Percentiles rank a stretch among this genome's conserved stretches.
Conservation (phyloP, 345 rosid genomes). For the Noccaea caerulescens region DNA sequence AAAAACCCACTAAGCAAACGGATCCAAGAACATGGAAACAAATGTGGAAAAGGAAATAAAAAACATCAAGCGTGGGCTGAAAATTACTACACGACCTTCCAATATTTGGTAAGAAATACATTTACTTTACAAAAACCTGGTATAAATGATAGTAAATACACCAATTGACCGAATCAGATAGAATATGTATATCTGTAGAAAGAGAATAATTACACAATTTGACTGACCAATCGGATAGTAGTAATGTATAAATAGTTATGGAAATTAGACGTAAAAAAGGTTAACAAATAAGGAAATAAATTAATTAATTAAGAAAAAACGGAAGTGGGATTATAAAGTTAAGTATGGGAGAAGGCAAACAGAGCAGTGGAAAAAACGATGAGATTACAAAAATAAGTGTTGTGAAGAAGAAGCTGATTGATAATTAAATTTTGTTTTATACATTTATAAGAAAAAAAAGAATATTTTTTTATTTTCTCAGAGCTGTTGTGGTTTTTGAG, state of each 20-base stretch:
- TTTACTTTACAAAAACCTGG: neutral
- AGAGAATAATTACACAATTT: slow-evolving; percentile 7
- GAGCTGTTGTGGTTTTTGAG: slow-evolving; percentile 44
- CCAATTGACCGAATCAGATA: slow-evolving; percentile 1
- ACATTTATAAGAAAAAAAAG: neutral
- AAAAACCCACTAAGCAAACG: slow-evolving; percentile 38
- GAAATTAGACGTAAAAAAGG: neutral
- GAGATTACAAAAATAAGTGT: slow-evolving; percentile 38
- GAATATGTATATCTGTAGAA: neutral
- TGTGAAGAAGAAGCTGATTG: slow-evolving; percentile 43
- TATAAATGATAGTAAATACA: neutral
- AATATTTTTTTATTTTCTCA: neutral
- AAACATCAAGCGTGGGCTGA: slow-evolving; percentile 39
- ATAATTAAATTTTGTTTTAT: neutral
- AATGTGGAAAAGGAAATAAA: slow-evolving; percentile 34
- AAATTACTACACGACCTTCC: slow-evolving; percentile 23
- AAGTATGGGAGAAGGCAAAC: slow-evolving; percentile 45
- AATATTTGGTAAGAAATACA: slow-evolving; percentile 13
- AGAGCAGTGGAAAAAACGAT: slow-evolving; percentile 43
- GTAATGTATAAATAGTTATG: neutral
- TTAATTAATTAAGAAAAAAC: neutral
- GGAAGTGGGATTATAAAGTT: slow-evolving; percentile 34
- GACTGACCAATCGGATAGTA: neutral
- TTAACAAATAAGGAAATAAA: slow-evolving; percentile 6
- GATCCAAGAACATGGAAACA: slow-evolving; percentile 43